phyloP scores from a whole-genome alignment of 1,284 basidiomycete genomes.

The Ustilago esculenta region DNA sequence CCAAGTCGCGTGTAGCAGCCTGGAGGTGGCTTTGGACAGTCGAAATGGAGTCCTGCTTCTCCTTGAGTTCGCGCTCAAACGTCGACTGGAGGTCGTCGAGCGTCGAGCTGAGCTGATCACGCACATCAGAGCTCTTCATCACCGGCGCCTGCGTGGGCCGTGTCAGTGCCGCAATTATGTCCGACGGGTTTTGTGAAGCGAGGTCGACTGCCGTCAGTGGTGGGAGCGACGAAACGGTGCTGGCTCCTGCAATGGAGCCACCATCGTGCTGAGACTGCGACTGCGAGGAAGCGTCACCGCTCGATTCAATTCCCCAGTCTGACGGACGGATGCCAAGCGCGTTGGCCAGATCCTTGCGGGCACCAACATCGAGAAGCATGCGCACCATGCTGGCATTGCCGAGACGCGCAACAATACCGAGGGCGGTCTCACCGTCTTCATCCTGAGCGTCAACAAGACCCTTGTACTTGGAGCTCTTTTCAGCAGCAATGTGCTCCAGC shows the following conservation, averaged over 20 bases:
- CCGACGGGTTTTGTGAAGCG: conserved; percentile 69
- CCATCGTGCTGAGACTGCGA: conserved; percentile 25
- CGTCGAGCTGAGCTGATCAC: conserved; percentile 71
- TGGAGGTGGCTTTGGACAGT: conserved; percentile 86
- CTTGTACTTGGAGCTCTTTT: conserved; percentile 63
- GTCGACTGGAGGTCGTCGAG: conserved; percentile 81
- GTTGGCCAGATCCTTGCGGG: conserved; percentile 89
- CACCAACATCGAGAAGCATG: conserved; percentile 89
- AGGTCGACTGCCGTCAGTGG: conserved; percentile 51
- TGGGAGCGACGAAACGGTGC: conserved; percentile 33
- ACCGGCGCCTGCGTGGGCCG: conserved; percentile 71
- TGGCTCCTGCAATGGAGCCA: conserved; percentile 15
- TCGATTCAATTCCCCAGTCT: conserved; percentile 76
- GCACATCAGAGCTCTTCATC: conserved; percentile 89
- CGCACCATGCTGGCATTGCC: conserved; percentile 89
- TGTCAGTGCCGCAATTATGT: conserved; percentile 71
- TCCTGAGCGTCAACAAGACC: conserved; percentile 92
- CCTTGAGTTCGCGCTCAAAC: conserved; percentile 84
- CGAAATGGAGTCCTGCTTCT: conserved; percentile 85
- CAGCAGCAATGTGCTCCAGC: conserved; percentile 74
- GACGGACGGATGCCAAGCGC: conserved; percentile 90
- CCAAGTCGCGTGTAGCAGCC: conserved; percentile 86
- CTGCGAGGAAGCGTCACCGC: conserved; percentile 20
- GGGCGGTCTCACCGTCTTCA: conserved; percentile 92
- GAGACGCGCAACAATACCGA: conserved; percentile 93